Evolutionary conservation across 148 eudicot genomes (phyloP), one percentile per base, ranked within the genome.

Genomic region (Persicaria tinctoria): DNA sequence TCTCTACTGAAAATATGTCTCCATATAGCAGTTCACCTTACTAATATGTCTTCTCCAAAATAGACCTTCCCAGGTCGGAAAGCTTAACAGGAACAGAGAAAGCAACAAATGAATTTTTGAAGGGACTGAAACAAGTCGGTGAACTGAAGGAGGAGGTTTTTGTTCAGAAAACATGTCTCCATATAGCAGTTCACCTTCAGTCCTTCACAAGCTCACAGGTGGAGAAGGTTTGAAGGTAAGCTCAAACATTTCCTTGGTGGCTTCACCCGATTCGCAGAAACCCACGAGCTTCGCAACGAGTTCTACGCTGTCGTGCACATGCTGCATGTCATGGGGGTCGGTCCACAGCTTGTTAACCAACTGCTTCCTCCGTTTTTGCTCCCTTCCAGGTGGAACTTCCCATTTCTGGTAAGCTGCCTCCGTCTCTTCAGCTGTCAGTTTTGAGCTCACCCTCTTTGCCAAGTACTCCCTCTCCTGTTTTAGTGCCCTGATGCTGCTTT

Each of bases 41-140:
- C 27, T 23, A 23, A 23, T 1, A 95, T 78, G 99, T 97, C 79
- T 95, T 95, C 84, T 95, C 99, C 99, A 95, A 80, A 95, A 95
- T 72, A 95, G 97, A 87, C 99, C 99, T 85, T 95, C 99, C 99
- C 99, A 95, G 47, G 99, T 95, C 10, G 99, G 99, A 82, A 95
- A 95, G 80, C 92, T 89, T 87, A 74, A 82, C 77, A 57, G 81
- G 55, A 70, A 82, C 72, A 70, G 38, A 46, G 32, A 60, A 16
- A 47, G 27, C 47, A 46, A 4, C 46, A 17, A 10, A 63, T 10
- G 0, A 64, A 41, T 6, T 64, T 64, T 1, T 38, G 1, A 41
- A 14, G 44, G 1, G 8, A 13, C 41, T 23, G 10, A 57, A 32
- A 10, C 10, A 20, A 20, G 23, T 20, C 23, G 0, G 23, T 20